Percentiles rank a stretch among this genome's conserved stretches.
These are phyloP conservation scores for Chaetomium sp. DNA, from an alignment of 2,329 filamentous ascomycete species.

Conservation along the genomic window DNA sequence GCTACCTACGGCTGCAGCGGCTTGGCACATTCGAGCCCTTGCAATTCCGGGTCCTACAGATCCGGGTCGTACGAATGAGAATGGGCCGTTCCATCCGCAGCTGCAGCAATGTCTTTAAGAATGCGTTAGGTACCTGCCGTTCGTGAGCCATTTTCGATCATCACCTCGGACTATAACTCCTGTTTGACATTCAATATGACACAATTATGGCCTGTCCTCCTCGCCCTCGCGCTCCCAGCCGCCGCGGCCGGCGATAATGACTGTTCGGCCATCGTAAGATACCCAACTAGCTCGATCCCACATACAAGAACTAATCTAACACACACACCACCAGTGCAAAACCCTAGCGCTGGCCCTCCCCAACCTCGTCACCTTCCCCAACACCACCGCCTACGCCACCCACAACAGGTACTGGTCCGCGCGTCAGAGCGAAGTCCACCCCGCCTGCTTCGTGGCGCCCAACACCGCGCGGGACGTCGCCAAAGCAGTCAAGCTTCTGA, in stretches of 20 bases:
- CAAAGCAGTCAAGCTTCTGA: conserved; percentile 32
- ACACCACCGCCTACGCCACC: conserved; percentile 31
- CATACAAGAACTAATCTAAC: no score
- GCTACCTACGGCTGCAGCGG: neutral
- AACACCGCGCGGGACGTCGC: conserved; percentile 40
- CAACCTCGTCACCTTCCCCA: conserved; percentile 31
- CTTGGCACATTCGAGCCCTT: neutral
- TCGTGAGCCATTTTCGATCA: neutral
- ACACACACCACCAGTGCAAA: conserved; percentile 27
- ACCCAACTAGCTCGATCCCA: no score
- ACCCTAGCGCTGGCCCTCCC: conserved; percentile 30
- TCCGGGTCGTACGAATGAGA: no score
- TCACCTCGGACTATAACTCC: no score
- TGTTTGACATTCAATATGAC: neutral
- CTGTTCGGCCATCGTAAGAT: conserved; percentile 1
- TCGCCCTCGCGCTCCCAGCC: neutral
- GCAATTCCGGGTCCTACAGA: neutral
- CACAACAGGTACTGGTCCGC: conserved; percentile 41
- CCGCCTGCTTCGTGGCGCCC: conserved; percentile 42
- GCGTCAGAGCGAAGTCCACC: conserved; percentile 35
- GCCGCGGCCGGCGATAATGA: neutral
- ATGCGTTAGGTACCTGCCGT: neutral
- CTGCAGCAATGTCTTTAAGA: neutral
- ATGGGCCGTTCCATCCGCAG: no score
- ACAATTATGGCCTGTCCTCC: conserved; percentile 1